Evolutionary conservation across 805 yeast genomes (phyloP).

Genomic region (Kuraishia ogatae): DNA sequence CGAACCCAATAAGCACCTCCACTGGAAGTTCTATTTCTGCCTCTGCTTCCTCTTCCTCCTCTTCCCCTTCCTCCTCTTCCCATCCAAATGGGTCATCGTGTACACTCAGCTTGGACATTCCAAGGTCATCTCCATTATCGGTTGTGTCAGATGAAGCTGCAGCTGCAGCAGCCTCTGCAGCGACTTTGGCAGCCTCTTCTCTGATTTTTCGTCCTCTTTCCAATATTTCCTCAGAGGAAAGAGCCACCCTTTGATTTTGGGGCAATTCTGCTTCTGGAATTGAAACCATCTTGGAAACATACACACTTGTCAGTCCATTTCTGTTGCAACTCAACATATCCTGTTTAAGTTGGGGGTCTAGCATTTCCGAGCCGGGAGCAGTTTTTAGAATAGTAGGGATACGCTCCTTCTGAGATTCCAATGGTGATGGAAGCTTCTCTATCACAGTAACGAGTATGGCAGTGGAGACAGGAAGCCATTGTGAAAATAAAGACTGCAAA

Average conservation of each 20-base stretch:
- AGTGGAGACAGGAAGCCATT: slow-evolving; percentile 91
- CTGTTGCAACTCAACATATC: slow-evolving; percentile 63
- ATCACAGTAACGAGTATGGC: slow-evolving; percentile 80
- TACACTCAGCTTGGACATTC: slow-evolving; percentile 1
- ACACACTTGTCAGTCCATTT: slow-evolving; percentile 62
- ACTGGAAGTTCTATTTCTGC: slow-evolving; percentile 27
- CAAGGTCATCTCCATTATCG: slow-evolving; percentile 32
- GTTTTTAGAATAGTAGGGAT: slow-evolving; percentile 58
- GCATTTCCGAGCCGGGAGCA: slow-evolving; percentile 38
- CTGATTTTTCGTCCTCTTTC: slow-evolving; percentile 61
- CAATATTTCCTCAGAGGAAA: slow-evolving; percentile 46
- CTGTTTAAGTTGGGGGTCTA: slow-evolving; percentile 38
- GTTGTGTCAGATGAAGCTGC: slow-evolving; percentile 41
- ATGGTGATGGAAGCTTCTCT: slow-evolving; percentile 80
- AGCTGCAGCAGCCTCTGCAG: slow-evolving; percentile 34
- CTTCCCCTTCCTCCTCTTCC: slow-evolving; percentile 41
- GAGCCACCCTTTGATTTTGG: slow-evolving; percentile 29
- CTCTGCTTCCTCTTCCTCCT: slow-evolving; percentile 36
- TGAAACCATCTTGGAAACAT: slow-evolving; percentile 83
- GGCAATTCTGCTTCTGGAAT: slow-evolving; percentile 81
- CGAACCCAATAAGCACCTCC: slow-evolving; percentile 79
- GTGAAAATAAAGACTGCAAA: slow-evolving; percentile 64
- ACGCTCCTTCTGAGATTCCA: slow-evolving; percentile 62
- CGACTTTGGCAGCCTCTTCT: slow-evolving; percentile 59
- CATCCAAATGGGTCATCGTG: slow-evolving; percentile 34